Percentiles rank a stretch among this genome's conserved stretches.
These are phyloP conservation scores for Lactarius hatsudake DNA, from an alignment of 768 basidiomycete genomes.

Conservation along the genomic window DNA sequence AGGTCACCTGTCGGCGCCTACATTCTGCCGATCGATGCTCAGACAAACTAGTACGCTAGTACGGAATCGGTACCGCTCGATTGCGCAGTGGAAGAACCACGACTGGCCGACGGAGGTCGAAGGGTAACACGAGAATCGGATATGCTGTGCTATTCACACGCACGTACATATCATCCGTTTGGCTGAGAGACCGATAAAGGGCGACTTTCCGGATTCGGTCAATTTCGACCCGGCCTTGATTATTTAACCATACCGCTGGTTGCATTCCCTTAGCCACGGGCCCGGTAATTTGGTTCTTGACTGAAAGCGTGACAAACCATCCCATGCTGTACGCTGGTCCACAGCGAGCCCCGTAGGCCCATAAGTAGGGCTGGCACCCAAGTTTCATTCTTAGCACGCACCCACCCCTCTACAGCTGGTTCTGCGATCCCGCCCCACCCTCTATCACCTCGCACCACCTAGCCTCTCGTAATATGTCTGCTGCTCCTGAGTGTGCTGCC, in stretches of 20 bases:
- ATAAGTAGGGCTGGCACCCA: constrained; percentile 16
- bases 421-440: constrained; percentile 1
- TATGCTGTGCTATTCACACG: constrained; percentile 13
- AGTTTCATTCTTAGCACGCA: background rate
- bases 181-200: background rate
- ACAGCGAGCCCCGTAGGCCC: constrained; percentile 2
- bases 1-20: background rate
- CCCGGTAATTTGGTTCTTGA: constrained; percentile 11
- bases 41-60: background rate
- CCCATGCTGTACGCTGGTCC: constrained; percentile 13
- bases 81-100: background rate
- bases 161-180: constrained; percentile 14
- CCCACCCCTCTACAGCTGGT: constrained; percentile 4
- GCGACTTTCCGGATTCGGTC: constrained; percentile 9
- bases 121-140: background rate
- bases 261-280: constrained; percentile 17
- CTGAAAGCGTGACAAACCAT: constrained; percentile 1
- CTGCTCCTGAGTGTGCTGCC: constrained; percentile 28
- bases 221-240: background rate
- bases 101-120: constrained; percentile 1
- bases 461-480: constrained; percentile 27
- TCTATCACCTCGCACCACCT: constrained; percentile 25
- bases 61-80: background rate
- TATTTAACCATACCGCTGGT: constrained; percentile 2
- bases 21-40: background rate